Conservation (phyloP, 257 asterid species). For the Solanum clarkiae region DNA sequence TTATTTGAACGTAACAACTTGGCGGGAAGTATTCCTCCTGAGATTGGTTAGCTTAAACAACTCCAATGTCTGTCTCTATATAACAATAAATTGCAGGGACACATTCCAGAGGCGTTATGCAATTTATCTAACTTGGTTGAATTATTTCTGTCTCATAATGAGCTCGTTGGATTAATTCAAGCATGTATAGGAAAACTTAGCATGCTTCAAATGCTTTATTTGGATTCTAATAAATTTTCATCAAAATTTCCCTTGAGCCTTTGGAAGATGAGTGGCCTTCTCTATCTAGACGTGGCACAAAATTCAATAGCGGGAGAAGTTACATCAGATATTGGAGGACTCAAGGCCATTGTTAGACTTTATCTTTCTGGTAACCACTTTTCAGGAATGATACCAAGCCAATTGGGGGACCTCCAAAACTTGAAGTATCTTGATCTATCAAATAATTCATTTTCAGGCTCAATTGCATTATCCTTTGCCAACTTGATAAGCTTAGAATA, state of each 20-base stretch:
- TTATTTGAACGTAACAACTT: too few species aligned
- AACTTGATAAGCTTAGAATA: not conserved
- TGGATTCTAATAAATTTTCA: not conserved
- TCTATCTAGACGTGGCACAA: not conserved
- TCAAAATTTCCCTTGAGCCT: not conserved
- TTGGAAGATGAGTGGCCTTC: not conserved
- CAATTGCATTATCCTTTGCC: not conserved
- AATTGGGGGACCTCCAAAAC: not conserved
- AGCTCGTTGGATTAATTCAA: conserved; percentile 10
- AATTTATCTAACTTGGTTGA: conserved; percentile 6
- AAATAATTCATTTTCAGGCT: not conserved
- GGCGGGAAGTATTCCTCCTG: too few species aligned
- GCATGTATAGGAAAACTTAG: conserved; percentile 15
- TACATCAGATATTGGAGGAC: not conserved
- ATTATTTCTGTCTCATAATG: not conserved
- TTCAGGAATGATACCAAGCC: not conserved
- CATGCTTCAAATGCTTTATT: not conserved
- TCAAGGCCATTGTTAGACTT: not conserved
- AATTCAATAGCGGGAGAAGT: not conserved
- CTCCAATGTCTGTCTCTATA: too few species aligned
- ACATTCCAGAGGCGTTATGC: not conserved
- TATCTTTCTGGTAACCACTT: not conserved
- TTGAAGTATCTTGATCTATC: not conserved
- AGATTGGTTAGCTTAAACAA: too few species aligned
- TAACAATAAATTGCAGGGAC: too few species aligned